These are phyloP conservation scores for Mycena belliarum DNA, from an alignment of 768 basidiomycete species.

Conservation along the genomic window DNA sequence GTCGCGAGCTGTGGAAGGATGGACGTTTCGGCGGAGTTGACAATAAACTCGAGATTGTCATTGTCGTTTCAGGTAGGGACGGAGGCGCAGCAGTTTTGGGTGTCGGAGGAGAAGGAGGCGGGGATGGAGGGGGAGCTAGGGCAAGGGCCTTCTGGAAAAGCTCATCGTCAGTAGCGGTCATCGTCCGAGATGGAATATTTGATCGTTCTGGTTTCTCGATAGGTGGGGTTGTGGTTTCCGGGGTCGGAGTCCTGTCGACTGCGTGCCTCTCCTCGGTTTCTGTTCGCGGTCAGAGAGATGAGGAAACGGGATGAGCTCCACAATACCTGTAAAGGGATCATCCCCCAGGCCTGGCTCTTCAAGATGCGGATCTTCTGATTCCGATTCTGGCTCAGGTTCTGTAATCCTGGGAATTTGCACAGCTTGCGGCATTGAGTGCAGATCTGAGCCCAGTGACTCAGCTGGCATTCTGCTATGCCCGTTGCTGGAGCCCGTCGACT, in stretches of 20 bases:
- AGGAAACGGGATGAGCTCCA: background rate
- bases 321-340: slow-evolving; percentile 11
- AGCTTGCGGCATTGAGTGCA: background rate
- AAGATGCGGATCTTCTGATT: background rate
- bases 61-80: background rate
- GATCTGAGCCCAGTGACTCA: background rate
- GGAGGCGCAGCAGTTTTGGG: slow-evolving; percentile 2
- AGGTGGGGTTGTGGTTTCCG: slow-evolving; percentile 13
- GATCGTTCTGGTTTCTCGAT: slow-evolving; percentile 20
- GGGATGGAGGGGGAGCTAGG: slow-evolving; percentile 23
- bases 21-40: slow-evolving; percentile 51
- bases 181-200: slow-evolving; percentile 15
- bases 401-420: background rate
- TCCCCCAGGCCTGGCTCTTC: background rate
- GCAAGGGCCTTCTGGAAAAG: slow-evolving; percentile 11
- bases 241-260: slow-evolving; percentile 27
- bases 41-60: slow-evolving; percentile 11
- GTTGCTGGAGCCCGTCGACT: slow-evolving; percentile 1
- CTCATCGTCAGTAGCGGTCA: slow-evolving; percentile 7
- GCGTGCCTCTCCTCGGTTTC: slow-evolving; percentile 5
- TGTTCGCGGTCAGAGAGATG: background rate
- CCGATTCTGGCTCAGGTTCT: background rate
- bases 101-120: slow-evolving; percentile 35
- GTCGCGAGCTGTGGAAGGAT: slow-evolving; percentile 41
- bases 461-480: slow-evolving; percentile 2